Evolutionary conservation across 2,329 filamentous ascomycete species (phyloP), one percentile per base, ranked within the genome.

Genomic region (Chaetomium sp.): DNA sequence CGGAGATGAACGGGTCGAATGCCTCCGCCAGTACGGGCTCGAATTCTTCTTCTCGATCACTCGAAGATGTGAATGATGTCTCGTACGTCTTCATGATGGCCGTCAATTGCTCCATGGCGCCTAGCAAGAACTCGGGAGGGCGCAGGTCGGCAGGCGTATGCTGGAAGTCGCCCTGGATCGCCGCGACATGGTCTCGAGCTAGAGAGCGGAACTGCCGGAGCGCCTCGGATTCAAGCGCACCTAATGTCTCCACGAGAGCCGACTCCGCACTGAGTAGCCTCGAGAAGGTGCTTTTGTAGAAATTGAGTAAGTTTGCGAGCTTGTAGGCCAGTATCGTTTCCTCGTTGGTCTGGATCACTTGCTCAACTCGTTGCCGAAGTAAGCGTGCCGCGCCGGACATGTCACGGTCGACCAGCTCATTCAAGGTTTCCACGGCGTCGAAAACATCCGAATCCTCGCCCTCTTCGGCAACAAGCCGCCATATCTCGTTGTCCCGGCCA

Each of bases 331-430:
- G 81, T 23, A 96, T 91, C 0, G 90, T 90, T 65, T 98, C 93
- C 71, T 97, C 93, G 74, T 97, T 94, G 66, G 90, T 91, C 72
- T 96, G 93, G 19, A 98, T 90, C 23, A 96, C 91, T 72, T 98
- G 91, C 75, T 97, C 93, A 60, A 96, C 87, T 35, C 94, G 85
- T 75, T 97, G 93, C 29, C 91, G 88, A n/a, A 98, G 78, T n/a
- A 93, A 86, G 25, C 92, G 87, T 45, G 90, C 87, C 4, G 94
- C 93, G 0, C 92, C 91, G 2, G 87, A 86, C 55, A 98, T 82
- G 72, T 96, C 91, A 45, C 92, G 88, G 73, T 94, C 93, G 29
- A 98, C 92, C 2, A 99, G 83, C 67, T 95, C 88, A 69, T 91
- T 91, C 23, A 98, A 81, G 1, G 93, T 92, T 74, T 90, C 91